Evolutionary conservation across 176 grass and related monocot species (phyloP), one percentile per base, ranked within the genome.

Genomic region (Elymus sibiricus): DNA sequence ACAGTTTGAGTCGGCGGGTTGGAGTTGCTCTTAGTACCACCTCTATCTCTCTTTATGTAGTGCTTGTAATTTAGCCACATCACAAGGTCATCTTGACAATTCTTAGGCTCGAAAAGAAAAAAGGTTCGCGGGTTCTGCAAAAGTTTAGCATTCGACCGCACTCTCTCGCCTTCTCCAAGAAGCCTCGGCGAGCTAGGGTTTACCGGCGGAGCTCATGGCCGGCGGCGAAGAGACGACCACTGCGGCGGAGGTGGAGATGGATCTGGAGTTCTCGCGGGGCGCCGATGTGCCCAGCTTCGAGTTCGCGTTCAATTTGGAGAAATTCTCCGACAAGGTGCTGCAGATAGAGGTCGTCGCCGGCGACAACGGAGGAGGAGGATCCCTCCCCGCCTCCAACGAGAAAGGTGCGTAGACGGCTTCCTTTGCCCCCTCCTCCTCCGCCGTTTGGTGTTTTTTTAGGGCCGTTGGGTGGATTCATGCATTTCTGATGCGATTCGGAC

Each of bases 281-380:
- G 80, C 64, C 74, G 90, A 72, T 51, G 87, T 86, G 4, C 90
- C 77, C 42, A 94, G 49, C 76, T 97, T 94, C 28, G 92, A 94
- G 79, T 97, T 97, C 81, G 92, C 92, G 26, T 97, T 94, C 86
- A 94, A 97, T 85, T 94, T 85, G 35, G 88, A 89, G 66, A 94
- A 91, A 63, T 94, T 97, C 90, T 97, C 92, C 14, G 92, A 97
- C 77, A 74, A 92, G 74, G 88, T 87, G 64, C 77, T 97, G 38
- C 88, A 84, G 83, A 87, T 97, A 90, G 95, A 97, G 86, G 87
- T 94, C 73, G 79, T 91, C 39, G 35, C 83, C 2, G 61, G 85
- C 44, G 67, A 74, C 28, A 72, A 32, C 15, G 46, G 43, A 1
- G 74, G 53, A 11, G 84, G 70, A 5, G 81, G 72, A 5, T 79